A percentile compares a stretch with the other conserved stretches of the same genome.
Evolutionary conservation across 2,329 filamentous ascomycete species (phyloP).

Genomic region (Penicillium sp.): DNA sequence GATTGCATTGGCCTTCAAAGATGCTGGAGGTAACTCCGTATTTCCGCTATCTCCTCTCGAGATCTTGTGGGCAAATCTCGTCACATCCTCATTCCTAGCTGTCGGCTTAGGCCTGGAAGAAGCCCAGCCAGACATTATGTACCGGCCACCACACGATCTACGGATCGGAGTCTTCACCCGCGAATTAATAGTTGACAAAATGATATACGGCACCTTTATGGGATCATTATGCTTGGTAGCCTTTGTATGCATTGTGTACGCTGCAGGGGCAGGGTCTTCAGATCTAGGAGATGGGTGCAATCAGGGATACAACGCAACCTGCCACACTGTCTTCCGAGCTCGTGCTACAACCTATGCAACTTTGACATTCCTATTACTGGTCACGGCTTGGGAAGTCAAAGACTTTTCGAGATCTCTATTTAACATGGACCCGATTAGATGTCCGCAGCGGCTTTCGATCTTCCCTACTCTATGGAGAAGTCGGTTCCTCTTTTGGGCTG

Average conservation of each 20-base stretch:
- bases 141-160: constrained; percentile 70
- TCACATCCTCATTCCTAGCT: constrained; percentile 82
- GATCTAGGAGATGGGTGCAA: constrained; percentile 60
- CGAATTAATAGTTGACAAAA: constrained; percentile 43
- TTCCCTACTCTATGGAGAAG: constrained; percentile 68
- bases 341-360: constrained; percentile 73
- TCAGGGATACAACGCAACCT: constrained; percentile 48
- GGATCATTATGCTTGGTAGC: constrained; percentile 44
- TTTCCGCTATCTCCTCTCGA: constrained; percentile 83
- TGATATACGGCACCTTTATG: constrained; percentile 49
- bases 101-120: constrained; percentile 81
- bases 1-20: constrained; percentile 78
- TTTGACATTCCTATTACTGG: constrained; percentile 72
- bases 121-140: constrained; percentile 74
- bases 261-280: constrained; percentile 39
- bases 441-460: constrained; percentile 65
- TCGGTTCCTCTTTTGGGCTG: constrained; percentile 68
- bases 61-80: constrained; percentile 90
- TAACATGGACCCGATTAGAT: constrained; percentile 54
- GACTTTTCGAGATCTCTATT: constrained; percentile 75
- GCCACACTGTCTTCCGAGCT: constrained; percentile 63
- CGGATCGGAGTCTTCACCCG: constrained; percentile 44
- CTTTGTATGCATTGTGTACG: constrained; percentile 43
- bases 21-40: constrained; percentile 68
- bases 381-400: constrained; percentile 78